Evolutionary conservation across 1,139 yeast genomes (phyloP), one percentile per base, ranked within the genome.

Genomic region (Lodderomyces beijingensis): DNA sequence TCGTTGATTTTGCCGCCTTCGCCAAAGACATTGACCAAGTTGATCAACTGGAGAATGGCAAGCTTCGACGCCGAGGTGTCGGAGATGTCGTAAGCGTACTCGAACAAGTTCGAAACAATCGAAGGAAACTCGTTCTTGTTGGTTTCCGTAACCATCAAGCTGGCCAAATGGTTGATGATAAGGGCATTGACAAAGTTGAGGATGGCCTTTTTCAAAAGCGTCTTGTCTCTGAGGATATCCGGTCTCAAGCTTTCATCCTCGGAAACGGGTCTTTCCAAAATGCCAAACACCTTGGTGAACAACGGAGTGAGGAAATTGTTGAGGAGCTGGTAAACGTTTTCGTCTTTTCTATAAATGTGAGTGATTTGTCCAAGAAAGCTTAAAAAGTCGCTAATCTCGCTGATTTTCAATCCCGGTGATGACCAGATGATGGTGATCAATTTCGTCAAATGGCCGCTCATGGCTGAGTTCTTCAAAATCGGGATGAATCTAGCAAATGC

Each of bases 401-500:
- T 58, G 6, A 74, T 60, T 40, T 73, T 77, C 43, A 82, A 58
- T 48, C 77, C 72, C 30, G 74, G 76, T n/a, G 84, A 74, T 5
- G 79, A 74, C 53, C 93, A 68, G 33, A 85, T 65, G n/a, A 83
- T 65, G 3, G 85, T 74, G 38, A 91, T 77, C 38, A 89, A 70
- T 49, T 87, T 80, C 38, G 82, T 80, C 52, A 86, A 69, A 50
- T 78, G 84, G 20, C 65, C 64, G 37, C 79, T 79, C 24, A 64
- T 56, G 12, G 28, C 18, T 12, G 39, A 17, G 31, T 49, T 54
- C 24, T 58, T 56, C 42, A 89, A 64, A 22, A 89, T 67, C 14
- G 95, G 88, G 36, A 88, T 81, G 42, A 93, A 70, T 42, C 97
- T 74, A 4, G 96, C 86, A 59, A 89, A 81, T 15, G 95, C 77